Evolutionary conservation across 2,329 filamentous ascomycete genomes (phyloP), one percentile per base, ranked within the genome.

Genomic region (Samsoniella hepiali): DNA sequence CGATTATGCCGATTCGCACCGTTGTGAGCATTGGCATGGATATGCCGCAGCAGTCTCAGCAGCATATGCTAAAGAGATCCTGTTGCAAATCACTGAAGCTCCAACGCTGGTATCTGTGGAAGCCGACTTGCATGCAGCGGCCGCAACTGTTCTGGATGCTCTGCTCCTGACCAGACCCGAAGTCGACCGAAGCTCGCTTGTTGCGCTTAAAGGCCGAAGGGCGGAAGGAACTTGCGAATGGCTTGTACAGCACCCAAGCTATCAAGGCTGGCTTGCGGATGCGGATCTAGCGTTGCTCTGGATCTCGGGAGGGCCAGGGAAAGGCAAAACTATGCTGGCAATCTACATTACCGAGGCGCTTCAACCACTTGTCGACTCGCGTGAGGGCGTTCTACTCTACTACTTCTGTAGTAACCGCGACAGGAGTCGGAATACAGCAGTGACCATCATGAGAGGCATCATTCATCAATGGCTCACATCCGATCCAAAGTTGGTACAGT

Each of bases 1-100:
- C 47, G 71, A 75, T 51, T 77, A 76, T 42, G 70, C 73, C 7
- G 75, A 78, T 61, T 71, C 68, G 0, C 73, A 77, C 59, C 77
- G 77, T 60, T 72, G 69, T 13, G 71, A 77, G 2, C 13, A 7
- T 1, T 77, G 72, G 75, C 71, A 75, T 15, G 31, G 22, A 0
- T 75, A 73, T 63, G 75, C 75, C 0, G 73, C 75, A 1, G 67
- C 65, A 0, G 68, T 67, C 0, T 73, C 75, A 0, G 73, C 72
- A 0, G 72, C 69, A 6, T 69, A 44, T 13, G 63, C 67, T 0
- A 64, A 40, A 2, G 67, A 64, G 10, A 32, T 69, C 1, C 50
- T 69, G 0, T 51, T 58, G 13, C 55, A 36, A 42, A 27, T 51
- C 29, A 54, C 54, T n/a, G n/a, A n/a, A n/a, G n/a, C 15, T 45